Conservation (phyloP, 805 yeast genomes). For the Ogataea allantospora region DNA sequence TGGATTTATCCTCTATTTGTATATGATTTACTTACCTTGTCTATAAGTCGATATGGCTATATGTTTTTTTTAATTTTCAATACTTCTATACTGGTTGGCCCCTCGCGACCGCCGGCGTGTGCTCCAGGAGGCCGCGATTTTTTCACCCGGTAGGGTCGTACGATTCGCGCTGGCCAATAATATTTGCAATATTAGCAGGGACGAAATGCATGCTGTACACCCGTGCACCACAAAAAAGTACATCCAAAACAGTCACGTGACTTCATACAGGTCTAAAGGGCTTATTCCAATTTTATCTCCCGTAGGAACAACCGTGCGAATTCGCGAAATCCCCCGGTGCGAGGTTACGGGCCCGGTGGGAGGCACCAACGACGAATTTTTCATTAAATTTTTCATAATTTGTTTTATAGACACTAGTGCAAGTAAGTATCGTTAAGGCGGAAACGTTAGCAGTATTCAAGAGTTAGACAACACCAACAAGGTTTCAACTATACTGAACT, state of each 20-base stretch:
- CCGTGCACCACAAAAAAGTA: constrained; percentile 1
- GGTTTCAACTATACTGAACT: no score
- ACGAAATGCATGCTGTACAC: not conserved
- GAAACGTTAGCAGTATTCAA: not conserved
- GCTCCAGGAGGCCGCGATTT: constrained; percentile 1
- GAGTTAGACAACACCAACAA: not conserved
- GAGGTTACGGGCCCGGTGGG: constrained; percentile 3
- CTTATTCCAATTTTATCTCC: not conserved
- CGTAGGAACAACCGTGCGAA: not conserved
- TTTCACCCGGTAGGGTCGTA: constrained; percentile 10
- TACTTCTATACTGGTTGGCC: constrained; percentile 10
- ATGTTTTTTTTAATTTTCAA: constrained; percentile 11
- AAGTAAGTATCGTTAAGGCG: constrained; percentile 9
- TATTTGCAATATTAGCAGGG: constrained; percentile 12
- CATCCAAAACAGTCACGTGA: constrained; percentile 11
- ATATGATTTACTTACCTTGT: constrained; percentile 6
- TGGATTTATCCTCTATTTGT: no score
- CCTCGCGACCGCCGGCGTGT: constrained; percentile 7
- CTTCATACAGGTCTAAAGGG: not conserved
- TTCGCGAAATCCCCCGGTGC: not conserved
- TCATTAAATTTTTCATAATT: constrained; percentile 13
- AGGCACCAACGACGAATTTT: constrained; percentile 12
- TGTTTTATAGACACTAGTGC: constrained; percentile 12
- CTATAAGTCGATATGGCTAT: constrained; percentile 5
- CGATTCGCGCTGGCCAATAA: constrained; percentile 20